These are phyloP conservation scores for Ustilago trichophora DNA, from an alignment of 1,284 basidiomycete genomes.

Conservation along the genomic window DNA sequence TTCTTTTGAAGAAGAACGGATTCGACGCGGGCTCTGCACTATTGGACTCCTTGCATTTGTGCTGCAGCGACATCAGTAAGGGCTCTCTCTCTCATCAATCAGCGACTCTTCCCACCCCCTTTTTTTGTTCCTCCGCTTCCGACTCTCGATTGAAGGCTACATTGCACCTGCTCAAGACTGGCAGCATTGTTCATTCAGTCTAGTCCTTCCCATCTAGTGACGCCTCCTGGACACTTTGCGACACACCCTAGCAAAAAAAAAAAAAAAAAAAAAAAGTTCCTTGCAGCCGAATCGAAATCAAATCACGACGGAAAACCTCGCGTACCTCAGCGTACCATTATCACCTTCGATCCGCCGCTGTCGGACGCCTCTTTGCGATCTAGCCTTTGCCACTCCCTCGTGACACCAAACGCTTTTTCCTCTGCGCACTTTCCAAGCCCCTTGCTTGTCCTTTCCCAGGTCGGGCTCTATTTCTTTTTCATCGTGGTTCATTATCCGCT, in stretches of 20 bases:
- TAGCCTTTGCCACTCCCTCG: too few relatives aligned
- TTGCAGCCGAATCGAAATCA: conserved; percentile 6
- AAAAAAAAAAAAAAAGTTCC: not conserved
- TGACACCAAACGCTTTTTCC: not conserved
- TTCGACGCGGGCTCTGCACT: conserved; percentile 18
- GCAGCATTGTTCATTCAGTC: not conserved
- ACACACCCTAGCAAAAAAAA: not conserved
- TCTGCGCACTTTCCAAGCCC: too few relatives aligned
- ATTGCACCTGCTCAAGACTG: not conserved
- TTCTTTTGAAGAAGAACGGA: too few relatives aligned
- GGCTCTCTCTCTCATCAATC: not conserved
- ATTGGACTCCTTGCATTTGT: conserved; percentile 31
- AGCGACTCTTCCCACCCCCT: conserved; percentile 5
- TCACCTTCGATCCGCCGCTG: not conserved
- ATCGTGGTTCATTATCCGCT: too few relatives aligned
- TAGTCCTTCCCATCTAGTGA: not conserved
- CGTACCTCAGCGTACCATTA: conserved; percentile 1
- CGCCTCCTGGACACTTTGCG: not conserved
- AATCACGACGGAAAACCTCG: not conserved
- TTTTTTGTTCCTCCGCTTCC: not conserved
- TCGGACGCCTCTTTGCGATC: too few relatives aligned
- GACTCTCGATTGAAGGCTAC: not conserved
- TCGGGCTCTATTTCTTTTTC: not conserved
- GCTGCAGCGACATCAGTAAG: conserved; percentile 7
- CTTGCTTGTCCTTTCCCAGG: conserved; percentile 6